Evolutionary conservation across 1,139 yeast species (phyloP), one percentile per base, ranked within the genome.

Genomic region (Kurtzmaniella quercitrusa): DNA sequence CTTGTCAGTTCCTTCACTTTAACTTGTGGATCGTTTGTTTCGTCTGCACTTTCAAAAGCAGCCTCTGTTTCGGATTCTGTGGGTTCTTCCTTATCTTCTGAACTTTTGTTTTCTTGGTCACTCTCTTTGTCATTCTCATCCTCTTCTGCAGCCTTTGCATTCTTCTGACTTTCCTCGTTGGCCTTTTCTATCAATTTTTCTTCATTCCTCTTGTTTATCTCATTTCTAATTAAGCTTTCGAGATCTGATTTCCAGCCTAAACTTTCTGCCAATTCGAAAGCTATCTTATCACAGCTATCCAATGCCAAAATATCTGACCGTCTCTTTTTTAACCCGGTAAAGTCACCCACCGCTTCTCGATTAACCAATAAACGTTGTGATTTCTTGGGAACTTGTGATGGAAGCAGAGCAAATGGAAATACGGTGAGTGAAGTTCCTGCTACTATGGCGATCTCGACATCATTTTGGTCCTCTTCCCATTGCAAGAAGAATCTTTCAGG

Each of bases 391-490:
- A 84, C 77, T 54, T 85, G 88, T 3, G 77, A 65, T 0, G 96
- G 96, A 39, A 91, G 65, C 7, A 80, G 70, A 0, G 97, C 96
- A 71, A 91, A 93, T 1, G 98, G 98, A 47, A 78, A 80, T 1
- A 93, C 98, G 0, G 91, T 80, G 38, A 91, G 71, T 0, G 96
- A 87, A 0, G 97, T 89, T 1, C 98, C 98, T 0, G 96, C 96
- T 2, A 93, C 88, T 21, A 91, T 78, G 0, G 88, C 91, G 21
- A 91, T 59, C 50, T 84, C 89, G n/a, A 85, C 76, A 0, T 68
- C 66, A 3, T 65, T 66, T 3, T 65, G 48, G 53, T 88, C 96
- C 15, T 74, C 69, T 2, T 83, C 88, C 83, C 91, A 85, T 28
- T 58, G 50, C 2, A 77, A 78, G 60, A 85, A 89, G 55, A 89